A percentile compares a stretch with the other conserved stretches of the same genome.
Conservation (phyloP, 495 filamentous ascomycete species). For the Hypoxylon trugodes region DNA sequence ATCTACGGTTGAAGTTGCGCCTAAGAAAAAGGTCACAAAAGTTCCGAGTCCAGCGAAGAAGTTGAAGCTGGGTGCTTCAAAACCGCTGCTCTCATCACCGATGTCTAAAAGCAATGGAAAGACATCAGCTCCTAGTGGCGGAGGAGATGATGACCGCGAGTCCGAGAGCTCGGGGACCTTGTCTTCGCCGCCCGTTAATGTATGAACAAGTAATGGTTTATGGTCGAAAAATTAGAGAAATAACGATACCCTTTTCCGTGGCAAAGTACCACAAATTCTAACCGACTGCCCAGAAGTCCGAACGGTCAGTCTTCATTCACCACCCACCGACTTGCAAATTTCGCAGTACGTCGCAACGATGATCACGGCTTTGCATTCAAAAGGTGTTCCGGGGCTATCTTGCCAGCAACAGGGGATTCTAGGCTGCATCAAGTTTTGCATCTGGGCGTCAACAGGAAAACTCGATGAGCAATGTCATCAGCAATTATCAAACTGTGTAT, state of each 20-base stretch:
- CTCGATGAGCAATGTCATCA: constrained; percentile 27
- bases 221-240: constrained; percentile 1
- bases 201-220: constrained; percentile 25
- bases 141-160: constrained; percentile 52
- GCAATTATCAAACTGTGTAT: constrained; percentile 25
- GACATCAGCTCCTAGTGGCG: constrained; percentile 28
- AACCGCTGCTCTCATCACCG: constrained; percentile 49
- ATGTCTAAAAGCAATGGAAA: constrained; percentile 51
- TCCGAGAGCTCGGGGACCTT: constrained; percentile 61
- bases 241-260: not conserved
- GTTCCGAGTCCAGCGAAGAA: constrained; percentile 56
- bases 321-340: constrained; percentile 9
- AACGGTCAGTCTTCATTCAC: constrained; percentile 6
- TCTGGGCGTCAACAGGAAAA: constrained; percentile 24
- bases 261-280: not conserved
- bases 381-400: constrained; percentile 35
- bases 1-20: constrained; percentile 52
- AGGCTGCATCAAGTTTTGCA: constrained; percentile 34
- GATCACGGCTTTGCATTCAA: constrained; percentile 38
- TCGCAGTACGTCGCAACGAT: constrained; percentile 37
- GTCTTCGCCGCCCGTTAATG: constrained; percentile 57
- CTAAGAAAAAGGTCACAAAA: constrained; percentile 55
- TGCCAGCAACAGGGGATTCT: constrained; percentile 16
- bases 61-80: constrained; percentile 50
- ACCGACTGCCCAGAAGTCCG: not conserved